Base-by-base conservation (phyloP, 768 basidiomycete species). In the Rhizopogon sp. region DNA sequence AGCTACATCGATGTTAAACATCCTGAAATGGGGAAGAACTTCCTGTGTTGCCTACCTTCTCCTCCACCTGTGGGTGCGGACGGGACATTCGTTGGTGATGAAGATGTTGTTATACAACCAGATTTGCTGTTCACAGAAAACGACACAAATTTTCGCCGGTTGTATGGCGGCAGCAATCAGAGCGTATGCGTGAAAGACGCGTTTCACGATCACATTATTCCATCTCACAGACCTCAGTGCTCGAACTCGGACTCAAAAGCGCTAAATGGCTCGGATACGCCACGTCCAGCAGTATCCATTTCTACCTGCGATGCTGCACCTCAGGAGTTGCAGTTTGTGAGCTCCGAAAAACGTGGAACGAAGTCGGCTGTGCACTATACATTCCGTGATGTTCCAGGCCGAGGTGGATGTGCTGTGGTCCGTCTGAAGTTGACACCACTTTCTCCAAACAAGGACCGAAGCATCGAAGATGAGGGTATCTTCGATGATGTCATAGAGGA, bases 121-220 rank as follows among this genome's bases (percentile, higher is more conserved):
- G 85, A 90, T 8, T 75, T 99, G 37, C 70, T 98, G 16, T 99
- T 99, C 70, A 95, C 94, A 13, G 96, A 98, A 64, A 99, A 98
- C 70, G 91, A 98, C 67, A 97, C 96, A 58, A 99, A 99, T 77
- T 96, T 88, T 69, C 79, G 79, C 65, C 82, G 97, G 52, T 78
- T 99, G 25, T 99, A 98, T 68, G 88, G 87, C 20, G 94, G 90
- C 6, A 76, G 85, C 60, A 99, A 99, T 74, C 76, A 80, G 50
- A 84, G 85, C 0, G 79, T 81, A 2, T 94, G 86, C 64, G 90
- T 90, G 64, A 99, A 99, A 73, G 97, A 99, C 66, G 95, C 90
- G 10, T 99, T 99, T 78, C 96, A 99, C 64, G 95, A 99, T 70
- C 92, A 98, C 69, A 92, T 99, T 68, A 87, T 99, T 60, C 84